Evolutionary conservation across 2,329 filamentous ascomycete genomes (phyloP).

Genomic region (Mariannaea elegans): DNA sequence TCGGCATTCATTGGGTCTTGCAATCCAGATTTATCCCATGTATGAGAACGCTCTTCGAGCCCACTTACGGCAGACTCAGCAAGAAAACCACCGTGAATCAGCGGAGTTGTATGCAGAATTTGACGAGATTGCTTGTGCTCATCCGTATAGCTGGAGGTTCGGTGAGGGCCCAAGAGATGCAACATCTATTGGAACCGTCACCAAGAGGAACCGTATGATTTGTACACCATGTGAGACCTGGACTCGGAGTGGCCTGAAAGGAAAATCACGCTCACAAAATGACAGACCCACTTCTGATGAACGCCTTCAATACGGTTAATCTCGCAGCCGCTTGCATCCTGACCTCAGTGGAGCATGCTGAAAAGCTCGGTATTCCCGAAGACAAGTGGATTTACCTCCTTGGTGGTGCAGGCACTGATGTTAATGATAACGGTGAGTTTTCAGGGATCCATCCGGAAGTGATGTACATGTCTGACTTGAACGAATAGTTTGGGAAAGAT

Average conservation of each 20-base stretch:
- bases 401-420: constrained; percentile 69
- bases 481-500: constrained; percentile 66
- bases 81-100: constrained; percentile 67
- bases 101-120: constrained; percentile 69
- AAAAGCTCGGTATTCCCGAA: constrained; percentile 61
- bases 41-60: constrained; percentile 73
- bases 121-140: constrained; percentile 61
- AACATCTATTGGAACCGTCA: constrained; percentile 62
- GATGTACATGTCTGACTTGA: accelerated
- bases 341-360: constrained; percentile 65
- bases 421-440: constrained; percentile 59
- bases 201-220: constrained; percentile 71
- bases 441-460: accelerated
- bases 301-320: constrained; percentile 76
- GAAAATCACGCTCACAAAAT: accelerated
- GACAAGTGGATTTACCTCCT: constrained; percentile 71
- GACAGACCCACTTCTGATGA: constrained; percentile 73
- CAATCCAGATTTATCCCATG: constrained; percentile 73
- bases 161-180: constrained; percentile 55
- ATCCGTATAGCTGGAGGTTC: constrained; percentile 66
- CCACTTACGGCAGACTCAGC: constrained; percentile 60
- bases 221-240: constrained; percentile 67
- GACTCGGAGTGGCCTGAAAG: neutral
- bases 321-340: constrained; percentile 68
- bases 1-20: constrained; percentile 66